Conservation (phyloP, 2,329 filamentous ascomycete genomes). For the Fusarium guadeloupense region DNA sequence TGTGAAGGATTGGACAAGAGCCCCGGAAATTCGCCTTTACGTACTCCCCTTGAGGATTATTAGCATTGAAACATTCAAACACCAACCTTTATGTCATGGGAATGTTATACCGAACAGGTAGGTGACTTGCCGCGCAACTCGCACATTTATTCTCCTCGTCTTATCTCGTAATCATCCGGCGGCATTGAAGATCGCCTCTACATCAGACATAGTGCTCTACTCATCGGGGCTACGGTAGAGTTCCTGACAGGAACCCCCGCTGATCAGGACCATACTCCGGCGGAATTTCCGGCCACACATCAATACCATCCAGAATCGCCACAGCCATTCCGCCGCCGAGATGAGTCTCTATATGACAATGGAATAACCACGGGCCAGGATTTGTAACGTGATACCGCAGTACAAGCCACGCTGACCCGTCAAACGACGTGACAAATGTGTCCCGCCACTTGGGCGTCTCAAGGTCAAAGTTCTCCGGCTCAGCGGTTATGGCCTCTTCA, state of each 20-base stretch:
- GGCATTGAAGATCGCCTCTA: too few relatives aligned
- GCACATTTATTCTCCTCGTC: too few relatives aligned
- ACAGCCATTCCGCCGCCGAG: neutral
- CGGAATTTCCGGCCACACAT: constrained; percentile 5
- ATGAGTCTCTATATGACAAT: constrained; percentile 6
- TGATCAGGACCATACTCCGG: constrained; percentile 8
- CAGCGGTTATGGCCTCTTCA: neutral
- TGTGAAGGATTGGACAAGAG: too few relatives aligned
- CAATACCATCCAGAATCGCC: neutral
- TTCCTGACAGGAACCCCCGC: constrained; percentile 1
- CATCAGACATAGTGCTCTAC: too few relatives aligned
- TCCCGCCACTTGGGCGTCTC: constrained; percentile 4
- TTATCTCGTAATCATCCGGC: too few relatives aligned
- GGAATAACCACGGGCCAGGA: constrained; percentile 4
- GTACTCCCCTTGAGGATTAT: too few relatives aligned
- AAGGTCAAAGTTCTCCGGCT: neutral
- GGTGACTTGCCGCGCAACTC: too few relatives aligned
- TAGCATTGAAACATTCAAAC: too few relatives aligned
- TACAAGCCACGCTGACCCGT: neutral
- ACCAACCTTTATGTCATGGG: too few relatives aligned
- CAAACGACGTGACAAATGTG: constrained; percentile 2
- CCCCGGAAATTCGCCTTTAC: too few relatives aligned
- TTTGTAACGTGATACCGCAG: constrained; percentile 2
- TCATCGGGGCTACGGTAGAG: neutral
- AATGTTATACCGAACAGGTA: too few relatives aligned